Evolutionary conservation across 192 early-diverging fungal species (phyloP).

Genomic region (Coemansia sp.): DNA sequence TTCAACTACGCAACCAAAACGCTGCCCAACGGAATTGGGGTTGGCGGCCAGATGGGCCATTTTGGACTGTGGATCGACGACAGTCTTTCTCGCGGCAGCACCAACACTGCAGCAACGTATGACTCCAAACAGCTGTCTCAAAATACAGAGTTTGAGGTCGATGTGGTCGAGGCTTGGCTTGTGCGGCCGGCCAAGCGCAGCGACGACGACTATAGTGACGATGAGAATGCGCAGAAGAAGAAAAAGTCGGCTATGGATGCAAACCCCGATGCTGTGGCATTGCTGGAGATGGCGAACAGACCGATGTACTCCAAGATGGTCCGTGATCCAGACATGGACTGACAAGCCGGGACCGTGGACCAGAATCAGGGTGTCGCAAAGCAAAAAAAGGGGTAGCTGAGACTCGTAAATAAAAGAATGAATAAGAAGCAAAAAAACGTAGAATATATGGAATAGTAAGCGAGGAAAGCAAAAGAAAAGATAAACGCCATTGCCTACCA

Average conservation of each 20-base stretch:
- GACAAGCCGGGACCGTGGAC: no score
- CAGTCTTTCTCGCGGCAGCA: slow-evolving; percentile 63
- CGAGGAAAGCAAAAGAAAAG: background rate
- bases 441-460: background rate
- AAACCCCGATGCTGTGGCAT: slow-evolving; percentile 65
- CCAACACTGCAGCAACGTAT: slow-evolving; percentile 68
- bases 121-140: slow-evolving; percentile 58
- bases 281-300: slow-evolving; percentile 72
- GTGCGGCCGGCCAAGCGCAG: slow-evolving; percentile 56
- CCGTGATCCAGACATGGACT: slow-evolving; percentile 4
- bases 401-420: background rate
- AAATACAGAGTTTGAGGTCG: slow-evolving; percentile 62
- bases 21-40: slow-evolving; percentile 70
- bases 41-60: slow-evolving; percentile 75
- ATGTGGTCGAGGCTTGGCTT: slow-evolving; percentile 73
- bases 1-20: slow-evolving; percentile 72
- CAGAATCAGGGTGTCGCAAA: background rate
- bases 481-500: slow-evolving; percentile 49
- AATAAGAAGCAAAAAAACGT: background rate
- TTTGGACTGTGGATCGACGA: slow-evolving; percentile 70
- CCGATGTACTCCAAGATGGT: slow-evolving; percentile 63
- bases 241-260: slow-evolving; percentile 61
- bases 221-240: slow-evolving; percentile 11
- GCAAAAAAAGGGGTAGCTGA: background rate
- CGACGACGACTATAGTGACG: slow-evolving; percentile 33